phyloP scores from a whole-genome alignment of 345 rosid genomes.

The Linum usitatissimum region DNA sequence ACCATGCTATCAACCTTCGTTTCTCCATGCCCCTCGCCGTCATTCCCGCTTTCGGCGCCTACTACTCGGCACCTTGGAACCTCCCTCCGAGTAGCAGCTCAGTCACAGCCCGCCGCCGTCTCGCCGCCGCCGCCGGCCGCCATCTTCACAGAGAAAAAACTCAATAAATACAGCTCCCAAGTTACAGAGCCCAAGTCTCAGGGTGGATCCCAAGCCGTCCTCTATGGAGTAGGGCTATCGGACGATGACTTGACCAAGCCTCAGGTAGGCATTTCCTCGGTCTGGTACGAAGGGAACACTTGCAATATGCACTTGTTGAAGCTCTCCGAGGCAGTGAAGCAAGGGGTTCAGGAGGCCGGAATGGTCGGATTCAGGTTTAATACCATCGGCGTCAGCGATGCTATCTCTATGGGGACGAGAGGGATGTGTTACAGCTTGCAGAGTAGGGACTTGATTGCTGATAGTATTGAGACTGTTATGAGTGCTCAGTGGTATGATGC shows the following conservation, averaged over 20 bases:
- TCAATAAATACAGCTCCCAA: constrained; percentile 80
- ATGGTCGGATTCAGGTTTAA: constrained; percentile 94
- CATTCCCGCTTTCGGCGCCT: neutral
- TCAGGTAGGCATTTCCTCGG: constrained; percentile 85
- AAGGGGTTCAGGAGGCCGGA: constrained; percentile 71
- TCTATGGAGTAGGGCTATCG: constrained; percentile 83
- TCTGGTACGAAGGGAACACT: constrained; percentile 97
- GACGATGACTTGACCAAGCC: constrained; percentile 76
- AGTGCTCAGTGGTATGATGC: constrained; percentile 99
- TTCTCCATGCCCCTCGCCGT: constrained; percentile 11
- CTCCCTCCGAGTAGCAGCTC: constrained; percentile 26
- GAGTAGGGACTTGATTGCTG: constrained; percentile 93
- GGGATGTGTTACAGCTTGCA: constrained; percentile 95
- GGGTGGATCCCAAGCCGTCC: constrained; percentile 94
- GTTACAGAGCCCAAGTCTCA: constrained; percentile 92
- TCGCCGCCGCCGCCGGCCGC: no score
- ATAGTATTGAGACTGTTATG: constrained; percentile 98
- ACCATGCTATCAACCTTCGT: constrained; percentile 14
- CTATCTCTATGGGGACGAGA: constrained; percentile 90
- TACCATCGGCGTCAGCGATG: constrained; percentile 93
- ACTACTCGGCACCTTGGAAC: neutral
- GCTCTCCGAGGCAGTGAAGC: constrained; percentile 82
- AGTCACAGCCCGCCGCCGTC: constrained; percentile 34
- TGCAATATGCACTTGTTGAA: constrained; percentile 86
- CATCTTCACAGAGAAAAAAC: constrained; percentile 19